These are phyloP conservation scores for Elsinoe australis DNA, from an alignment of 2,329 filamentous ascomycete genomes.

Conservation along the genomic window DNA sequence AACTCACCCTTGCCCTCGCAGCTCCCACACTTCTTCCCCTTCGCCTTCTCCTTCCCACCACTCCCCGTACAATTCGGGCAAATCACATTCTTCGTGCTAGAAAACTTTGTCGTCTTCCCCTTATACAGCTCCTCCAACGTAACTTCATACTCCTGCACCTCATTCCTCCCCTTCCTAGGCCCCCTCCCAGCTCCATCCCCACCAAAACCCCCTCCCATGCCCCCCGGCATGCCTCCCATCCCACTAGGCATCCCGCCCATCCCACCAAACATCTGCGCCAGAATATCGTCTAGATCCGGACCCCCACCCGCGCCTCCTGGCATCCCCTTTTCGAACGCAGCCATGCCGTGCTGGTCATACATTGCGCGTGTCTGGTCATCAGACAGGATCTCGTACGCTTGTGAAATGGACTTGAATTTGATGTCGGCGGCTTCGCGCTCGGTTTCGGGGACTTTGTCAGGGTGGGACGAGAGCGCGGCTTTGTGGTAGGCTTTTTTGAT, in stretches of 20 bases:
- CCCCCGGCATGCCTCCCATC: slow-evolving; percentile 43
- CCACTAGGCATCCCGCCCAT: slow-evolving; percentile 46
- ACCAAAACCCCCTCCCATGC: slow-evolving; percentile 38
- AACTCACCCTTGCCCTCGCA: slow-evolving; percentile 66
- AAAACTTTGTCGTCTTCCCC: slow-evolving; percentile 95
- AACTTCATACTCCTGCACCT: slow-evolving; percentile 86
- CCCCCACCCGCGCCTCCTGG: slow-evolving; percentile 58
- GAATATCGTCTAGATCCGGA: slow-evolving; percentile 82
- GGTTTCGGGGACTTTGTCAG: slow-evolving; percentile 87
- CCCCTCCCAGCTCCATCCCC: slow-evolving; percentile 24
- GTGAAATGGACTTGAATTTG: slow-evolving; percentile 85
- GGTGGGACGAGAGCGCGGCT: slow-evolving; percentile 82
- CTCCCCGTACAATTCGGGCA: slow-evolving; percentile 81
- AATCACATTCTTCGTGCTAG: slow-evolving; percentile 86
- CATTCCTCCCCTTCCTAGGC: slow-evolving; percentile 66
- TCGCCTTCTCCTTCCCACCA: slow-evolving; percentile 87
- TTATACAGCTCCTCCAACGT: slow-evolving; percentile 94
- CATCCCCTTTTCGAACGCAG: slow-evolving; percentile 75
- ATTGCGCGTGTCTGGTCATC: slow-evolving; percentile 88
- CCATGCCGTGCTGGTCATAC: slow-evolving; percentile 94
- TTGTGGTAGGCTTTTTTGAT: slow-evolving; percentile 97
- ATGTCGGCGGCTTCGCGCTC: slow-evolving; percentile 77
- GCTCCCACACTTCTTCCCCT: slow-evolving; percentile 70
- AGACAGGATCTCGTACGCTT: slow-evolving; percentile 95
- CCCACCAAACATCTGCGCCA: slow-evolving; percentile 79